Conservation (phyloP, 139 green algal genomes). For the Micractinium sp. region DNA sequence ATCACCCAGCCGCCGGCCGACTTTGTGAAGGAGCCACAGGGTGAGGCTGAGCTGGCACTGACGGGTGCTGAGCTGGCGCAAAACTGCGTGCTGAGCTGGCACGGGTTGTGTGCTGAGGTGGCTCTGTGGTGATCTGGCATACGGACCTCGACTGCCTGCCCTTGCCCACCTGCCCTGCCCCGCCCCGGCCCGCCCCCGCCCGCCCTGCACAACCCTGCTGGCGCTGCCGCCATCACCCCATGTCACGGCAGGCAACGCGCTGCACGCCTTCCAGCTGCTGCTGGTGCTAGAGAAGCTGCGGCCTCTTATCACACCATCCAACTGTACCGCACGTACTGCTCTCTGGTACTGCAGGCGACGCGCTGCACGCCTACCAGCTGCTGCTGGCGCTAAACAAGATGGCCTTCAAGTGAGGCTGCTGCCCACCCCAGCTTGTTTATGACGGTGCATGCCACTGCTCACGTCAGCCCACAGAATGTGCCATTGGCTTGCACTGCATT, state of each 20-base stretch:
- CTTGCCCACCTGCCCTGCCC: too few relatives aligned
- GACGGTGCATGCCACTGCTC: background rate
- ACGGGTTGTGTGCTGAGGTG: background rate
- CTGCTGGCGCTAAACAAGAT: constrained; percentile 10
- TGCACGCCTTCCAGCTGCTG: background rate
- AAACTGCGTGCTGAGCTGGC: background rate
- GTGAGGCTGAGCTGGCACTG: background rate
- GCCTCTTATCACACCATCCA: too few relatives aligned
- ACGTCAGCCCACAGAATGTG: too few relatives aligned
- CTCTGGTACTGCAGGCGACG: background rate
- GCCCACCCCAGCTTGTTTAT: too few relatives aligned
- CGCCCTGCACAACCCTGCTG: background rate
- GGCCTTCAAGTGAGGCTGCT: background rate
- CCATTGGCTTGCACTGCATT: background rate
- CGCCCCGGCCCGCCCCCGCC: background rate
- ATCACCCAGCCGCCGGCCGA: constrained; percentile 10
- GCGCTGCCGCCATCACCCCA: too few relatives aligned
- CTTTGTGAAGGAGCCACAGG: background rate
- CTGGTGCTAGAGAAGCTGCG: background rate
- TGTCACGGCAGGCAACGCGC: too few relatives aligned
- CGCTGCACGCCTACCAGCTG: constrained; percentile 18
- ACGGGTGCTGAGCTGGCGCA: background rate
- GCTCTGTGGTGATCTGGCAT: background rate
- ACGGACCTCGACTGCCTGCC: too few relatives aligned
- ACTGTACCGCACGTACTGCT: too few relatives aligned